Conservation (phyloP, 176 grass and related monocot genomes). For the Elymus sibiricus region DNA sequence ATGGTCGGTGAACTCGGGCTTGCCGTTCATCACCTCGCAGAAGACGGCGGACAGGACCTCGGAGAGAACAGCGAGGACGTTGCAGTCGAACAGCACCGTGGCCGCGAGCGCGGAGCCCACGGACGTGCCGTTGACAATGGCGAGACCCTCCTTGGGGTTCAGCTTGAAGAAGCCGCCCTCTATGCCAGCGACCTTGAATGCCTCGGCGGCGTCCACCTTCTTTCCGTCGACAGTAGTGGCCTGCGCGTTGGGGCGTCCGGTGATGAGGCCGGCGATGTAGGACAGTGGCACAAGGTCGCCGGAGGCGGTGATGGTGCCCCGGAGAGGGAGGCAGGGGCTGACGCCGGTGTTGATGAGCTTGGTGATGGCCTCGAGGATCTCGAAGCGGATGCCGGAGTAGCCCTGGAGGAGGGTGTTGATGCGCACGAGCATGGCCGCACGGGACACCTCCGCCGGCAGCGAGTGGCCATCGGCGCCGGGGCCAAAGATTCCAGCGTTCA, state of each 20-base stretch:
- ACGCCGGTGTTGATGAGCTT: conserved; percentile 69
- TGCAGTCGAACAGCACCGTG: conserved; percentile 75
- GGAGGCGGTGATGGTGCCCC: conserved; percentile 81
- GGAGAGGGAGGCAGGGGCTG: conserved; percentile 74
- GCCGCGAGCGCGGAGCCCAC: conserved; percentile 81
- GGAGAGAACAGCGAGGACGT: conserved; percentile 66
- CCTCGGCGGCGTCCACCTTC: conserved; percentile 70
- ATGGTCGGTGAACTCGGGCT: conserved; percentile 88
- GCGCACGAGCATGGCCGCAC: conserved; percentile 82
- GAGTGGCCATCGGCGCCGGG: conserved; percentile 48
- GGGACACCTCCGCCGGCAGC: conserved; percentile 47
- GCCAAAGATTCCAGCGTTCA: conserved; percentile 81
- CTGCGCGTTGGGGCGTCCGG: conserved; percentile 65
- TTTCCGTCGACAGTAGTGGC: conserved; percentile 55
- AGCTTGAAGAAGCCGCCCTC: conserved; percentile 78
- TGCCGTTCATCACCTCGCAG: conserved; percentile 95
- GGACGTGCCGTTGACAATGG: conserved; percentile 91
- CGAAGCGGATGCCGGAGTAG: conserved; percentile 82
- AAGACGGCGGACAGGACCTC: conserved; percentile 84
- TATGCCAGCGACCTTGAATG: conserved; percentile 75
- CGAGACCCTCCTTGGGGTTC: conserved; percentile 92
- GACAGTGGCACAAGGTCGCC: conserved; percentile 79
- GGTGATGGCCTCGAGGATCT: conserved; percentile 79
- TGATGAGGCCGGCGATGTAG: conserved; percentile 84
- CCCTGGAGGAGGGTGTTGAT: conserved; percentile 92